These are phyloP conservation scores for Sphaceloma murrayae DNA, from an alignment of 2,329 filamentous ascomycete genomes.

Conservation along the genomic window DNA sequence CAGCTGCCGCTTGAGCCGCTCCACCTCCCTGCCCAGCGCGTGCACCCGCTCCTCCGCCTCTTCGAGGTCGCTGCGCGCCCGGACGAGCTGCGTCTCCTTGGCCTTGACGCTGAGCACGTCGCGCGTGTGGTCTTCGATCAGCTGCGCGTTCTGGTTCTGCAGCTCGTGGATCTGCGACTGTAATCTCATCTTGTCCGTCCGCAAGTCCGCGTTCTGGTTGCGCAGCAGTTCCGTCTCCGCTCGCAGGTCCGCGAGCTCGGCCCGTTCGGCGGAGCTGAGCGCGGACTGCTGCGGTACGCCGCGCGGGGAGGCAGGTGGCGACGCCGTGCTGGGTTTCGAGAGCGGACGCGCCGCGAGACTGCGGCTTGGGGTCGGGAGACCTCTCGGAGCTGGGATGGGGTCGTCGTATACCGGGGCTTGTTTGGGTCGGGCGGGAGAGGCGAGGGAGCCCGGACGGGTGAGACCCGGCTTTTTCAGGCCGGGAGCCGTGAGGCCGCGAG, in stretches of 20 bases:
- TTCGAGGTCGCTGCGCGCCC: conserved; percentile 82
- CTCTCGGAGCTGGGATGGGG: conserved; percentile 34
- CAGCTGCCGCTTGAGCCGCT: conserved; percentile 82
- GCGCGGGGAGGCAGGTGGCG: conserved; percentile 25
- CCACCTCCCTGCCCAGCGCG: conserved; percentile 75
- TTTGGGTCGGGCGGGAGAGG: conserved; percentile 33
- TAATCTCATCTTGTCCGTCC: conserved; percentile 71
- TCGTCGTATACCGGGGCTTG: conserved; percentile 42
- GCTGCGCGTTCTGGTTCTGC: conserved; percentile 89
- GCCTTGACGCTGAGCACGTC: conserved; percentile 92
- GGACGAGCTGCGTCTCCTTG: conserved; percentile 93
- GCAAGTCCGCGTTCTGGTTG: conserved; percentile 67
- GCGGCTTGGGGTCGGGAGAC: conserved; percentile 43
- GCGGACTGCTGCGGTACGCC: conserved; percentile 46
- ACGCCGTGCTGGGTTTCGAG: conserved; percentile 63
- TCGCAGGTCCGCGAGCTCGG: conserved; percentile 85
- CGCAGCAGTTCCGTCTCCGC: conserved; percentile 69
- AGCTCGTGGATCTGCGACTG: conserved; percentile 84
- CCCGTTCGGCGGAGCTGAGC: conserved; percentile 68
- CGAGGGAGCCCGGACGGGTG: conserved; percentile 24
- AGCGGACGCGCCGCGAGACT: conserved; percentile 81
- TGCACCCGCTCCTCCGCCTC: conserved; percentile 79
- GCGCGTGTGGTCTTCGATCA: conserved; percentile 94
- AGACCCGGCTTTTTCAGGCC: conserved; percentile 36
- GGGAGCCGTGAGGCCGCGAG: conserved; percentile 31